phyloP scores from a whole-genome alignment of 495 filamentous ascomycete species.

The Haplographium delicatum region DNA sequence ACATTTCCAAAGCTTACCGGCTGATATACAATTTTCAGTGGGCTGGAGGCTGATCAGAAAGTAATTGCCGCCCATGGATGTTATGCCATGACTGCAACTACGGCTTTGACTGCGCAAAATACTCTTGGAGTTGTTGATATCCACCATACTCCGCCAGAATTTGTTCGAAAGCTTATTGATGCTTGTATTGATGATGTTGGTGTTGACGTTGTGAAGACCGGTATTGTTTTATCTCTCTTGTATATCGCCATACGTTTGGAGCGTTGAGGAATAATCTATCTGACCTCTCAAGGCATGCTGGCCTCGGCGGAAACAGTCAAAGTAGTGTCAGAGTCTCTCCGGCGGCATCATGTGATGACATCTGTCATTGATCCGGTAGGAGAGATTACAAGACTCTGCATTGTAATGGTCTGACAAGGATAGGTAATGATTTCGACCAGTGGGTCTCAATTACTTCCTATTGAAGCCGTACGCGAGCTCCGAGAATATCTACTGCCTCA shows the following conservation, averaged over 20 bases:
- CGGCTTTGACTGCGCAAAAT: conserved; percentile 92
- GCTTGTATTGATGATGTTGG: conserved; percentile 78
- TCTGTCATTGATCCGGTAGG: conserved; percentile 81
- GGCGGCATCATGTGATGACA: conserved; percentile 49
- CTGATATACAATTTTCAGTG: conserved; percentile 43
- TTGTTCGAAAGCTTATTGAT: conserved; percentile 80
- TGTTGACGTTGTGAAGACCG: conserved; percentile 86
- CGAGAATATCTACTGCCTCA: conserved; percentile 64
- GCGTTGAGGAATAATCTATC: neutral
- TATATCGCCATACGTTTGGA: neutral
- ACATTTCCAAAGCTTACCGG: neutral
- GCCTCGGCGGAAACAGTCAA: conserved; percentile 72
- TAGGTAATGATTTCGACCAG: conserved; percentile 93
- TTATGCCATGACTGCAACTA: conserved; percentile 96
- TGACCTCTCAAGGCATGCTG: conserved; percentile 67
- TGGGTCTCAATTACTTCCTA: conserved; percentile 69
- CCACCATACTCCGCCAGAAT: conserved; percentile 70
- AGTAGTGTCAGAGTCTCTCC: conserved; percentile 64
- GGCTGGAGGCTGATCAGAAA: conserved; percentile 96
- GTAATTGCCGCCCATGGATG: conserved; percentile 86
- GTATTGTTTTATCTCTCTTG: conserved; percentile 38
- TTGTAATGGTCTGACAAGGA: conserved; percentile 14
- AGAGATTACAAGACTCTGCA: conserved; percentile 1
- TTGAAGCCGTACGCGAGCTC: conserved; percentile 59
- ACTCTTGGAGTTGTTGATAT: conserved; percentile 79